Conservation (phyloP, 257 asterid species). For the Solanum chilense region DNA sequence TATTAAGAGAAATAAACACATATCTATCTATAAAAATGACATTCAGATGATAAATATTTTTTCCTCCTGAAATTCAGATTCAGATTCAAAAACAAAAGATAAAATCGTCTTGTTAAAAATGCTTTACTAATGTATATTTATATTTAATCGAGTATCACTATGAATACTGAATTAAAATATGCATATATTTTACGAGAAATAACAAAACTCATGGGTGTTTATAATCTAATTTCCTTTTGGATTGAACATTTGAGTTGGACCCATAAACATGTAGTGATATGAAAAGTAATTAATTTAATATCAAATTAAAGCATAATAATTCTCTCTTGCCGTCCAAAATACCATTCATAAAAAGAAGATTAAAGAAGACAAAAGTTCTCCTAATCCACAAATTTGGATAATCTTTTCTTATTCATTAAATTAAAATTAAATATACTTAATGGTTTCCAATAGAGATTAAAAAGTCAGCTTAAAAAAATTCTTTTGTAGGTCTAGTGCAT, state of each 20-base stretch:
- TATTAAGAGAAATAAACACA: not conserved
- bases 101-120: not conserved
- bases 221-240: not conserved
- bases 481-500: not conserved
- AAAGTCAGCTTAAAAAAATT: not conserved
- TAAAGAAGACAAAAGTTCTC: not conserved
- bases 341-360: not conserved
- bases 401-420: not conserved
- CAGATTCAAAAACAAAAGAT: not conserved
- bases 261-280: not conserved
- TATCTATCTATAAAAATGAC: not conserved
- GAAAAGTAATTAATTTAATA: not conserved
- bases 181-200: not conserved
- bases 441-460: not conserved
- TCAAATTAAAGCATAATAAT: not conserved
- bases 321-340: not conserved
- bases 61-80: accelerated
- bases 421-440: not conserved
- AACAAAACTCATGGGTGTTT: not conserved
- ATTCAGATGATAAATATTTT: not conserved
- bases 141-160: not conserved
- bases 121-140: not conserved
- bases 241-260: not conserved
- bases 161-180: not conserved
- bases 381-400: not conserved